Evolutionary conservation across 495 filamentous ascomycete species (phyloP).

Genomic region (Xylona heveae): DNA sequence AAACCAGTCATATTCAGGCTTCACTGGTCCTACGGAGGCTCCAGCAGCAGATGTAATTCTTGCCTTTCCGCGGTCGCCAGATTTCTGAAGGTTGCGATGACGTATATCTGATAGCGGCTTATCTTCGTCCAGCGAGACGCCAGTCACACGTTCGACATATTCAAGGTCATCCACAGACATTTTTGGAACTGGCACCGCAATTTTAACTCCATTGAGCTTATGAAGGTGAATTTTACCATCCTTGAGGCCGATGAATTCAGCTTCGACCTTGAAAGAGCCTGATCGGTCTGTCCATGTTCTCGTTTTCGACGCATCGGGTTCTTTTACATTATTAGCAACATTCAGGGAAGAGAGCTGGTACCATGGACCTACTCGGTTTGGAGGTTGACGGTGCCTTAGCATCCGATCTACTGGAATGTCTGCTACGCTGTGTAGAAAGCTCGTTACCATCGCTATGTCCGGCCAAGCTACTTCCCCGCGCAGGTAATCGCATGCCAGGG

Average conservation of each 20-base stretch:
- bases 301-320: conserved; percentile 67
- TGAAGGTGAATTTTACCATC: conserved; percentile 97
- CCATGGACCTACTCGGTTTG: conserved; percentile 48
- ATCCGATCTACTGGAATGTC: conserved; percentile 35
- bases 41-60: conserved; percentile 14
- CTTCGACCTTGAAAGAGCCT: conserved; percentile 91
- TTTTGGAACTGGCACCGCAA: conserved; percentile 82
- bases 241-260: conserved; percentile 80
- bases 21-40: conserved; percentile 25
- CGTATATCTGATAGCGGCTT: conserved; percentile 77
- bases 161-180: conserved; percentile 92
- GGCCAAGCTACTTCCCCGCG: conserved; percentile 44
- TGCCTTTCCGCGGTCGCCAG: conserved; percentile 11
- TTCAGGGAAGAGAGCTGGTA: not conserved
- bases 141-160: conserved; percentile 72
- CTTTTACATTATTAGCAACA: conserved; percentile 20
- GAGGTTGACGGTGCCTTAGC: conserved; percentile 17
- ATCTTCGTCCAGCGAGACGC: conserved; percentile 85
- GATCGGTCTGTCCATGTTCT: conserved; percentile 88
- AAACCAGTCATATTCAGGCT: conserved; percentile 88
- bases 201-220: conserved; percentile 95
- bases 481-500: conserved; percentile 45
- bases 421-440: conserved; percentile 40
- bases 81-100: conserved; percentile 17
- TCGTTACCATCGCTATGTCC: conserved; percentile 33